Evolutionary conservation across 225 moss, liverwort and hornwort species (phyloP).

Genomic region (Thuidium tamariscinum): DNA sequence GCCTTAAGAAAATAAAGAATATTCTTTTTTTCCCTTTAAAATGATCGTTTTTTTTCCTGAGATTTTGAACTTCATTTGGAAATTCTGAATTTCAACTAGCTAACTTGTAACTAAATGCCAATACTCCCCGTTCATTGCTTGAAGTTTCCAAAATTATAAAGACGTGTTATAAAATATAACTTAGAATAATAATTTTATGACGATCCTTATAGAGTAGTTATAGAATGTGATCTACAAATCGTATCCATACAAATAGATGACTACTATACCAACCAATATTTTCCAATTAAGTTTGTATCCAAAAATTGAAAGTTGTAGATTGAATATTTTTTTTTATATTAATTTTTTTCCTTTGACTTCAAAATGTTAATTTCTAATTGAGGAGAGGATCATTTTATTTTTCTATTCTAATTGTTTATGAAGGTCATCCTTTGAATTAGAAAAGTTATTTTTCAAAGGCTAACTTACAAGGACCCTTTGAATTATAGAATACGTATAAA

Average conservation of each 20-base stretch:
- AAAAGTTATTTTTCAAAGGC: accelerated
- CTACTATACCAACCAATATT: background rate
- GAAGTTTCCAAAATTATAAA: background rate
- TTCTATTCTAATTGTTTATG: background rate
- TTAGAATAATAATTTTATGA: background rate
- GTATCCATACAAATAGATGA: accelerated
- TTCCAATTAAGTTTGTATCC: background rate
- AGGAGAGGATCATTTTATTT: background rate
- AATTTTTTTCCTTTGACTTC: background rate
- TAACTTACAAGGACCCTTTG: accelerated
- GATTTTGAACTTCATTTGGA: too few relatives aligned
- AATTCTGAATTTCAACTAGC: too few relatives aligned
- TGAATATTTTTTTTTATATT: background rate
- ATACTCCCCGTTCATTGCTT: too few relatives aligned
- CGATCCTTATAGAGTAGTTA: background rate
- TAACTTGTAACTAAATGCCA: too few relatives aligned
- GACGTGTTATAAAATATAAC: background rate
- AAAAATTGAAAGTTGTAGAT: background rate
- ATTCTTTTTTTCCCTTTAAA: too few relatives aligned
- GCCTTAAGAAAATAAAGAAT: too few relatives aligned
- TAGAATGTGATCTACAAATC: background rate
- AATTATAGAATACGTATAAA: background rate
- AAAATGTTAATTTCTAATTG: background rate
- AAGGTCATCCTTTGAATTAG: background rate
- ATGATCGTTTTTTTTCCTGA: too few relatives aligned